Evolutionary conservation across 306 rosid species (phyloP).

Genomic region (Nissolia schottii): DNA sequence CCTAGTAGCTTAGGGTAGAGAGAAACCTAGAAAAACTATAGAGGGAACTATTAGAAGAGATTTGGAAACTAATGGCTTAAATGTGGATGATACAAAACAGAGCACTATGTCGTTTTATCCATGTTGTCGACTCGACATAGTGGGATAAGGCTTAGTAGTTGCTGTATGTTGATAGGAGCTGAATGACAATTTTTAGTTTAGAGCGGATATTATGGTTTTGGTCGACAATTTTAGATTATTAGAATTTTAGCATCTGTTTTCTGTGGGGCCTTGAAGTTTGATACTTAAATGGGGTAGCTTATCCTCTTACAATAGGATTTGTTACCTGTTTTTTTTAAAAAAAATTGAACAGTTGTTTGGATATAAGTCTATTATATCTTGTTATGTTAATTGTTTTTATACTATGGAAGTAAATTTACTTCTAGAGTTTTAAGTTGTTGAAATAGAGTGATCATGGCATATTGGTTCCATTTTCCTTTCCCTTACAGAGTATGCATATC

Average conservation of each 20-base stretch:
- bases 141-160: no score
- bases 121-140: no score
- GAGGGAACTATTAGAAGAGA: no score
- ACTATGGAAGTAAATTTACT: not conserved
- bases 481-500: not conserved
- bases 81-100: no score
- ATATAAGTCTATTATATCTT: not conserved
- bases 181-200: not conserved
- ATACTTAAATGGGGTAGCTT: not conserved
- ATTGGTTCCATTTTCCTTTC: not conserved
- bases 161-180: not conserved
- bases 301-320: not conserved
- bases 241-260: not conserved
- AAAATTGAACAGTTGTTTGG: not conserved
- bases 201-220: not conserved
- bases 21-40: no score
- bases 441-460: not conserved
- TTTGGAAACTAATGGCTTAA: no score
- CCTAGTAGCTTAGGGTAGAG: no score
- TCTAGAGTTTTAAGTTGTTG: not conserved
- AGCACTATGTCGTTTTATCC: no score
- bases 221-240: not conserved
- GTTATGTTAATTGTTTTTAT: not conserved
- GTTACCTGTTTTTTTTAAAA: no score
- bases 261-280: not conserved